phyloP scores from a whole-genome alignment of 768 basidiomycete genomes.

The Lactarius quietus region DNA sequence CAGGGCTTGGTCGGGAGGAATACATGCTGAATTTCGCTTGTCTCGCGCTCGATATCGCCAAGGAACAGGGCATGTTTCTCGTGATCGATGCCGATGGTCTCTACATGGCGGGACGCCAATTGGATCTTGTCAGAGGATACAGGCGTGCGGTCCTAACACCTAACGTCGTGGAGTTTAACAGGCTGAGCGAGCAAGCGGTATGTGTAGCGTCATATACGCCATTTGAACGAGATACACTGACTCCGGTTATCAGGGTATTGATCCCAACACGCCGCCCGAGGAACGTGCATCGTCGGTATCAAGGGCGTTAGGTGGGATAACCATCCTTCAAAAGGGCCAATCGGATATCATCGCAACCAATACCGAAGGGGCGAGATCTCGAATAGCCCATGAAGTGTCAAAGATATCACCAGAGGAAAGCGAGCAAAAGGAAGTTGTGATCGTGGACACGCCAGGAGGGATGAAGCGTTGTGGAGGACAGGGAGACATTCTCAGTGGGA shows the following conservation, averaged over 20 bases:
- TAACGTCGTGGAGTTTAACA: conserved; percentile 89
- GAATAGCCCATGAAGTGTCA: conserved; percentile 39
- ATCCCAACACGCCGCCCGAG: conserved; percentile 46
- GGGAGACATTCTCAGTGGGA: conserved; percentile 89
- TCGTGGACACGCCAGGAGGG: conserved; percentile 75
- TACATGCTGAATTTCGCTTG: conserved; percentile 88
- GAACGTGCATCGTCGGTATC: conserved; percentile 72
- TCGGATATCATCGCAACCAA: conserved; percentile 80
- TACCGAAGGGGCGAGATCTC: conserved; percentile 49
- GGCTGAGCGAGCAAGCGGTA: conserved; percentile 72
- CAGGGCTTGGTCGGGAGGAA: conserved; percentile 85
- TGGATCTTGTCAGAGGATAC: conserved; percentile 76
- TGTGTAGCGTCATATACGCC: conserved; percentile 26
- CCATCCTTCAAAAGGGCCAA: conserved; percentile 85
- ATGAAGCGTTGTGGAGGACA: conserved; percentile 94
- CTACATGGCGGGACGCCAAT: conserved; percentile 74
- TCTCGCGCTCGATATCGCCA: conserved; percentile 71
- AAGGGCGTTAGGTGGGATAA: conserved; percentile 74
- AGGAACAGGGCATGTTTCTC: conserved; percentile 70
- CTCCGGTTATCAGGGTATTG: conserved; percentile 40
- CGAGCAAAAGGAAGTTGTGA: conserved; percentile 43
- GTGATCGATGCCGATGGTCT: conserved; percentile 95
- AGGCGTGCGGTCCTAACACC: conserved; percentile 87
- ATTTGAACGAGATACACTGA: background rate
- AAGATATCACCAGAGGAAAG: conserved; percentile 36